Evolutionary conservation across 805 yeast genomes (phyloP).

Genomic region (Kazachstania taianensis): DNA sequence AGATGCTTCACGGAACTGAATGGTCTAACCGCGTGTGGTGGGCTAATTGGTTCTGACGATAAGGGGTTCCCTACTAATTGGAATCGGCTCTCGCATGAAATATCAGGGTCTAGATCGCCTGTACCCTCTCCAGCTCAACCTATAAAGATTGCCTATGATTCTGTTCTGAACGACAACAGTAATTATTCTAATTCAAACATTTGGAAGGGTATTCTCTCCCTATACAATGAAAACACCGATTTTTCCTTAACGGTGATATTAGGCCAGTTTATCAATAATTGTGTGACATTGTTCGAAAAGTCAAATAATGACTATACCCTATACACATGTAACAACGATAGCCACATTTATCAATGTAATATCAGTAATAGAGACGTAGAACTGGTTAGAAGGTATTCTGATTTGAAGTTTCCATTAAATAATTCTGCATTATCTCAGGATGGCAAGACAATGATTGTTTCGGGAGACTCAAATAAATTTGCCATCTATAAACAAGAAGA

Average conservation of each 20-base stretch:
- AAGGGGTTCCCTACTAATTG: conserved; percentile 24
- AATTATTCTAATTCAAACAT: conserved; percentile 24
- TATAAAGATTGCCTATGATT: conserved; percentile 23
- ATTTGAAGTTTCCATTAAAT: conserved; percentile 60
- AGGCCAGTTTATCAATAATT: conserved; percentile 78
- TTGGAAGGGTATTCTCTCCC: conserved; percentile 43
- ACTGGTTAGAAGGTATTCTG: conserved; percentile 33
- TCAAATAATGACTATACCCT: conserved; percentile 41
- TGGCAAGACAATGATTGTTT: conserved; percentile 44
- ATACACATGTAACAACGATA: conserved; percentile 77
- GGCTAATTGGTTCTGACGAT: conserved; percentile 35
- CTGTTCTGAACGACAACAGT: conserved; percentile 20
- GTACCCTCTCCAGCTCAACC: conserved; percentile 15
- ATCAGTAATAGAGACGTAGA: conserved; percentile 40
- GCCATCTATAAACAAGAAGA: conserved; percentile 38
- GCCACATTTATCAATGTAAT: conserved; percentile 54
- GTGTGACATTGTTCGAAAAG: conserved; percentile 46
- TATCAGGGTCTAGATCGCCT: conserved; percentile 2
- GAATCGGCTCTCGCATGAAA: conserved; percentile 15
- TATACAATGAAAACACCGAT: conserved; percentile 40
- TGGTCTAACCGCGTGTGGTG: conserved; percentile 46
- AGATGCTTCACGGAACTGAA: conserved; percentile 54
- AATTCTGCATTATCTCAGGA: conserved; percentile 64
- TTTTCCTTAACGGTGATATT: conserved; percentile 42
- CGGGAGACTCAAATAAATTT: conserved; percentile 70